Conservation (phyloP, 1,139 yeast species). For the Yamadazyma epiphylla region DNA sequence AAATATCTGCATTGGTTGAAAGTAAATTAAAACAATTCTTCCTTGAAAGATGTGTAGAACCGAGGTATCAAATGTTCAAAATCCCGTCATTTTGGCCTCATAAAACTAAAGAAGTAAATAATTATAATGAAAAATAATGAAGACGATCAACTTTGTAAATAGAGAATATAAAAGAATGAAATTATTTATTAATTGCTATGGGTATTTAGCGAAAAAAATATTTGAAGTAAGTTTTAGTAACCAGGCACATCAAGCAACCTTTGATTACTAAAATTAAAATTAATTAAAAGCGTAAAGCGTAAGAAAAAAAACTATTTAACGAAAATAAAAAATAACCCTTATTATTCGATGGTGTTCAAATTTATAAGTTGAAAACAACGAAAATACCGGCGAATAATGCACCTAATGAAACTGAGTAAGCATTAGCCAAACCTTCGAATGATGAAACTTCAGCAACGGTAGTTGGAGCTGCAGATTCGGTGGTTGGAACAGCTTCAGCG, state of each 20-base stretch:
- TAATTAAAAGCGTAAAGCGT: no score
- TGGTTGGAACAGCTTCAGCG: conserved; percentile 2
- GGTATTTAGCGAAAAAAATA: no score
- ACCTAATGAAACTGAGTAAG: conserved; percentile 16
- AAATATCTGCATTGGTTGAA: conserved; percentile 81
- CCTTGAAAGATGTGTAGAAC: conserved; percentile 88
- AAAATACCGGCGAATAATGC: conserved; percentile 19
- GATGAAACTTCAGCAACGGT: conserved; percentile 9
- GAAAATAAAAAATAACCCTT: conserved; percentile 1
- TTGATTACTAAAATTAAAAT: no score
- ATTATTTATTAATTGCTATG: no score
- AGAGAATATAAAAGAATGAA: no score
- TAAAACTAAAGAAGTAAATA: conserved; percentile 48
- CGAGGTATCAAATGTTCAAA: conserved; percentile 79
- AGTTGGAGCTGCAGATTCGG: conserved; percentile 1
- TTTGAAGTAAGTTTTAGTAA: no score
- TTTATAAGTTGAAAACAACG: conserved; percentile 12
- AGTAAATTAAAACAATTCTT: conserved; percentile 84
- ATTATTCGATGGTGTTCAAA: no score
- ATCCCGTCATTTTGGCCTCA: conserved; percentile 93
- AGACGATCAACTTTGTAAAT: conserved; percentile 1
- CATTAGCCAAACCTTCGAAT: conserved; percentile 15
- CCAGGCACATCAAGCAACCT: no score
- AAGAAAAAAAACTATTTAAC: conserved; percentile 1
- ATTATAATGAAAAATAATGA: conserved; percentile 2